Evolutionary conservation across 495 filamentous ascomycete species (phyloP).

Genomic region (Terfezia boudieri): DNA sequence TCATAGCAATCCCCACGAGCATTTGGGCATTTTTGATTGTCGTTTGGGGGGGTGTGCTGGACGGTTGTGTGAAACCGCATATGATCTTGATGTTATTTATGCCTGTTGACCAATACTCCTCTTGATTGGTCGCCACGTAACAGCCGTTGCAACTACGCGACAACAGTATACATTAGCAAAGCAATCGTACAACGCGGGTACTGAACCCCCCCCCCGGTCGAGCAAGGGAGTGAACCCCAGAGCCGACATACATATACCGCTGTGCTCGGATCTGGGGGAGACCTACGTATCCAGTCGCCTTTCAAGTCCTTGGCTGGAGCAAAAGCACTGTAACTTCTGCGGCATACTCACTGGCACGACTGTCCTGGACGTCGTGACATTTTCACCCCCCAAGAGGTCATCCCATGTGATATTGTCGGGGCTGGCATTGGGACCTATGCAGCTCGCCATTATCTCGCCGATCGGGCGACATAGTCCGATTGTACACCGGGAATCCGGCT

Average conservation of each 20-base stretch:
- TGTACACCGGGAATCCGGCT: not conserved
- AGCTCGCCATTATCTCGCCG: not conserved
- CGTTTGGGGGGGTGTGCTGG: not conserved
- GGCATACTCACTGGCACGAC: not conserved
- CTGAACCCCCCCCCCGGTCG: not conserved
- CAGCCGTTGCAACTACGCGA: not conserved
- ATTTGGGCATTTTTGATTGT: too few species aligned
- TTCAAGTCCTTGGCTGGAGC: not conserved
- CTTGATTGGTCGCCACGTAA: not conserved
- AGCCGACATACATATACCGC: not conserved
- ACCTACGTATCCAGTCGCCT: not conserved
- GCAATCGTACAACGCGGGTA: not conserved
- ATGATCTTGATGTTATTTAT: not conserved
- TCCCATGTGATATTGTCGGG: not conserved
- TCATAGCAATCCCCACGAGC: too few species aligned
- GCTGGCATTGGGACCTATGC: not conserved
- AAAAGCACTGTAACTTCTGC: not conserved
- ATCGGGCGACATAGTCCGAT: not conserved
- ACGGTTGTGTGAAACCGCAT: not conserved
- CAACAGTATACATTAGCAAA: not conserved
- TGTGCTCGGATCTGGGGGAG: not conserved
- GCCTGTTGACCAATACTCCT: not conserved
- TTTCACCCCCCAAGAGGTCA: not conserved
- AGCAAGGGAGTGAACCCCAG: not conserved
- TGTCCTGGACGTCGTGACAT: not conserved